Evolutionary conservation across 768 basidiomycete species (phyloP).

Genomic region (Amanita exitialis): DNA sequence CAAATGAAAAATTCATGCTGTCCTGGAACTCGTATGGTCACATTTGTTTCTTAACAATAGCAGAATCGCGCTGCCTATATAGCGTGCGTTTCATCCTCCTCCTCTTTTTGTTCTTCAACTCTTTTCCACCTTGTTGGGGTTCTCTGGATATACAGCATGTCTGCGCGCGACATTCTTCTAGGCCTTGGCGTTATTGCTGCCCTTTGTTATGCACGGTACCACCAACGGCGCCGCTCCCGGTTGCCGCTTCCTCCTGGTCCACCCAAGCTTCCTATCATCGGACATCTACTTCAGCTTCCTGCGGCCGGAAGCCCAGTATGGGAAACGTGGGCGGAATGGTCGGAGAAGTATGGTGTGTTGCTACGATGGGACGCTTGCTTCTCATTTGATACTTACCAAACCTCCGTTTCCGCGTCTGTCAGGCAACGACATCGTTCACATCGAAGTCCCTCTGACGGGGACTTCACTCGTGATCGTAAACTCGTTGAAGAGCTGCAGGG

Average conservation of each 20-base stretch:
- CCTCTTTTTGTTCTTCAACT: background rate
- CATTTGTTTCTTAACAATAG: too few species aligned
- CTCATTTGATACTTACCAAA: background rate
- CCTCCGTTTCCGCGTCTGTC: background rate
- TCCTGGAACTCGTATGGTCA: too few species aligned
- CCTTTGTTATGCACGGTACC: background rate
- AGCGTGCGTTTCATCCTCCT: background rate
- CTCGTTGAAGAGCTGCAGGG: slow-evolving; percentile 21
- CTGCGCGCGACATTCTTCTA: background rate
- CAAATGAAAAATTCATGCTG: too few species aligned
- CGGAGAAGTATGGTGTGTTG: slow-evolving; percentile 12
- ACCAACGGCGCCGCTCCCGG: background rate
- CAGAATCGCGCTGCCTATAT: background rate
- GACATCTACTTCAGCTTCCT: slow-evolving; percentile 18
- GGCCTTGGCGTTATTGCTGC: background rate
- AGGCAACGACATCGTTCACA: slow-evolving; percentile 23
- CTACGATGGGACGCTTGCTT: background rate
- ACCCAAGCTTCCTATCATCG: slow-evolving; percentile 16
- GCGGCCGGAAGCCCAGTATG: slow-evolving; percentile 9
- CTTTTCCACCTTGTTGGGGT: background rate
- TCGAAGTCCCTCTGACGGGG: slow-evolving; percentile 16
- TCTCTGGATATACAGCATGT: background rate
- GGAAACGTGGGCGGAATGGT: slow-evolving; percentile 16
- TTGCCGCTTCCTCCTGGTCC: slow-evolving; percentile 20
- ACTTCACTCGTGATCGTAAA: slow-evolving; percentile 26